Conservation (phyloP, 305 asterid species). For the Solanum hybrid region DNA sequence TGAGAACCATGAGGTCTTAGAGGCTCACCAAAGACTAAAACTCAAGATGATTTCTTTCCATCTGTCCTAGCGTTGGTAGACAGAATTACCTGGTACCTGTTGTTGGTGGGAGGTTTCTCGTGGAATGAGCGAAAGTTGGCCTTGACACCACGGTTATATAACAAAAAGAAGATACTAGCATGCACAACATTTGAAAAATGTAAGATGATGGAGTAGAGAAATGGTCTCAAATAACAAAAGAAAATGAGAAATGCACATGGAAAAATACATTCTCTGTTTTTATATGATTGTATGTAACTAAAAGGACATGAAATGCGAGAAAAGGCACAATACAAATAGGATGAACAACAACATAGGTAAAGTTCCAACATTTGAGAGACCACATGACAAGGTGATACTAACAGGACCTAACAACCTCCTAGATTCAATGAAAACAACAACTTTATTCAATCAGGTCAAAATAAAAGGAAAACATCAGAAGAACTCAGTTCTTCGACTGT, state of each 20-base stretch:
- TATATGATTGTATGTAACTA: background rate
- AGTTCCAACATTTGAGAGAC: background rate
- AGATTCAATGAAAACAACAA: background rate
- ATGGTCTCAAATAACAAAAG: background rate
- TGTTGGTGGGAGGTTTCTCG: background rate
- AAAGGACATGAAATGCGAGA: background rate
- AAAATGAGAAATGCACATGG: background rate
- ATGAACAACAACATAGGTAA: background rate
- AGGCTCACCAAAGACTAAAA: background rate
- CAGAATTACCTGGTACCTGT: background rate
- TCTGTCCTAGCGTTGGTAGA: background rate
- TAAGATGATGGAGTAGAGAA: background rate
- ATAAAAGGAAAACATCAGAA: background rate
- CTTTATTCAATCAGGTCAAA: background rate
- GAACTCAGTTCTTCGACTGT: conserved; percentile 31
- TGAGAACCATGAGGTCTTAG: background rate
- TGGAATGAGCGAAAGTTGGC: background rate
- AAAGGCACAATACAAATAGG: background rate
- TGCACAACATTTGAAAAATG: background rate
- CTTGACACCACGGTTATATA: background rate
- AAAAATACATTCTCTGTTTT: background rate
- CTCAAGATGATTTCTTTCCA: background rate
- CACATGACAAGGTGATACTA: background rate
- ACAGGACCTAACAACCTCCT: background rate
- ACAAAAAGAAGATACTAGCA: background rate